A percentile compares a stretch with the other conserved stretches of the same genome.
These are phyloP conservation scores for Rhodotorula graminis DNA, from an alignment of 768 basidiomycete genomes.

Conservation along the genomic window DNA sequence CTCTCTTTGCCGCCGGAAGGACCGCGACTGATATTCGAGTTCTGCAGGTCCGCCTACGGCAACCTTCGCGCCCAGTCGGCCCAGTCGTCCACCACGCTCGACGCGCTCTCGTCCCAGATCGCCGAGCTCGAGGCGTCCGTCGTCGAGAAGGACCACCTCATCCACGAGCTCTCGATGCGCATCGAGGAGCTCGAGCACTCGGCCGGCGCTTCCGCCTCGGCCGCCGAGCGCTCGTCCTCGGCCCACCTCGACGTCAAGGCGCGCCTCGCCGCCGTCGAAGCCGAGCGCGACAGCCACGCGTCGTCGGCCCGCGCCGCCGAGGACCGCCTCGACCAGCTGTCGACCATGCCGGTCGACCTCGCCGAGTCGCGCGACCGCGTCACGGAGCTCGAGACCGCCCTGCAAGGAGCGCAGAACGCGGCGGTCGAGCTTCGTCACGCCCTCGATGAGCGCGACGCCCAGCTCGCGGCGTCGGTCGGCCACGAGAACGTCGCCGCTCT, in stretches of 20 bases:
- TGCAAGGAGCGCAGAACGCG: background rate
- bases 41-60: constrained; percentile 1
- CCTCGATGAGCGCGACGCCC: background rate
- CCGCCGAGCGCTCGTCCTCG: background rate
- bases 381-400: background rate
- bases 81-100: background rate
- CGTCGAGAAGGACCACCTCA: background rate
- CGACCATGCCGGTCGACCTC: background rate
- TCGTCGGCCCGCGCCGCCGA: background rate
- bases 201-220: background rate
- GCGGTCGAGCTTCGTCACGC: background rate
- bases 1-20: too few relatives aligned
- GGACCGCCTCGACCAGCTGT: background rate
- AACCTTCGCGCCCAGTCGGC: background rate
- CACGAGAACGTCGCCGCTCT: background rate
- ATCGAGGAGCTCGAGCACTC: background rate
- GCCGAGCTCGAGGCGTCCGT: background rate
- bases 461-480: background rate
- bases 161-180: background rate
- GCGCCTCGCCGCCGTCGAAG: background rate
- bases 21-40: background rate
- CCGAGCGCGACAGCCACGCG: constrained; percentile 1
- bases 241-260: background rate
- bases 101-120: background rate
- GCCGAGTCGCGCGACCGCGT: background rate